These are phyloP conservation scores for Komagataella ulmi DNA, from an alignment of 805 yeast species.

Conservation along the genomic window DNA sequence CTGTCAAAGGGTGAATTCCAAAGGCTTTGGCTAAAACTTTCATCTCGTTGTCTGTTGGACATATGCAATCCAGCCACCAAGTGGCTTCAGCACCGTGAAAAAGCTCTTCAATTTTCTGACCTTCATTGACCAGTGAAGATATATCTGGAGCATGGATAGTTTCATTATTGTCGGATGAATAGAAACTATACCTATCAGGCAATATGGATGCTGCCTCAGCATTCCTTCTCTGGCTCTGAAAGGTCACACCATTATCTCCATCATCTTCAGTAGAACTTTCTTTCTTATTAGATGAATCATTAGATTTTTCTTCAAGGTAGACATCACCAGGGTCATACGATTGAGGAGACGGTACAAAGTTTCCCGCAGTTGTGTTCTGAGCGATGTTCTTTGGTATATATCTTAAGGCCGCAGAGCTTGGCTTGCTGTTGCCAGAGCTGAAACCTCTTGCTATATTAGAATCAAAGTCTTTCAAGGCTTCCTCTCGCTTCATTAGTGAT, in stretches of 20 bases:
- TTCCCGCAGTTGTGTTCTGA: constrained; percentile 31
- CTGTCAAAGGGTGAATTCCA: constrained; percentile 95
- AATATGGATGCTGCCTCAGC: constrained; percentile 11
- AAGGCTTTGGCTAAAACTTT: constrained; percentile 83
- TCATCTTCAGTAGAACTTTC: constrained; percentile 3
- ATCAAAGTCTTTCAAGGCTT: constrained; percentile 11
- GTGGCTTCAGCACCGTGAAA: constrained; percentile 63
- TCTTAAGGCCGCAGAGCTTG: constrained; percentile 40
- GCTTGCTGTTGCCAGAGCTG: constrained; percentile 22
- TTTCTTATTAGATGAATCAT: constrained; percentile 3
- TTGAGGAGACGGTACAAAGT: constrained; percentile 7
- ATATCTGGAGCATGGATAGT: constrained; percentile 86
- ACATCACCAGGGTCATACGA: neutral
- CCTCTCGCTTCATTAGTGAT: constrained; percentile 19
- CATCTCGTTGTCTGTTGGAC: constrained; percentile 95
- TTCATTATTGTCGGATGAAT: constrained; percentile 69
- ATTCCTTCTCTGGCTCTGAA: constrained; percentile 14
- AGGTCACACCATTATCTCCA: constrained; percentile 20
- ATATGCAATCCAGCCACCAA: constrained; percentile 94
- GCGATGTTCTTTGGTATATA: constrained; percentile 67
- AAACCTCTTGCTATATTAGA: constrained; percentile 41
- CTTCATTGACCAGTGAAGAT: constrained; percentile 58
- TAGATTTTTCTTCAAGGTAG: constrained; percentile 3
- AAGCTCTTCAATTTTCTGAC: constrained; percentile 50
- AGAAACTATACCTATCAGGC: constrained; percentile 77